Evolutionary conservation across 2,329 filamentous ascomycete genomes (phyloP).

Genomic region (Aspergillus hortae): DNA sequence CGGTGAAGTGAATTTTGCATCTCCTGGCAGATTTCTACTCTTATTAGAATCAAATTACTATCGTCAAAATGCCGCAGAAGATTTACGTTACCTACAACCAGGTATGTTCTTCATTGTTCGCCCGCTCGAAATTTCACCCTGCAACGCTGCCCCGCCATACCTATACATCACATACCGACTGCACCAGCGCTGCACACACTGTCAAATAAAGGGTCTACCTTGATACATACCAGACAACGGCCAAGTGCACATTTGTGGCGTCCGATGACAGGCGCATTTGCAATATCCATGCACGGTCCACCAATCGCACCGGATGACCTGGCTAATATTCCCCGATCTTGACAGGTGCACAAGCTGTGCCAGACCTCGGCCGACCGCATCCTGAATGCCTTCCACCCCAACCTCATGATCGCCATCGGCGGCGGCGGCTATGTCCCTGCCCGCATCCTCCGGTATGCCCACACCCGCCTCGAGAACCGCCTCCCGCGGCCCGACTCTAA

Average conservation of each 20-base stretch:
- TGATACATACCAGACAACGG: not conserved
- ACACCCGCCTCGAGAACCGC: not conserved
- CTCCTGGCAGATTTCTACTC: not conserved
- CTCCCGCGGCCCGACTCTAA: not conserved
- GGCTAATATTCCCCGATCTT: not conserved
- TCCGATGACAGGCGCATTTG: not conserved
- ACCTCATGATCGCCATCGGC: constrained; percentile 97
- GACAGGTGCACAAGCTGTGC: constrained; percentile 94
- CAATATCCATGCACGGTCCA: not conserved
- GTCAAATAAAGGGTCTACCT: too few relatives aligned
- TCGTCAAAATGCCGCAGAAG: constrained; percentile 70
- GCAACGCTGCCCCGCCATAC: not conserved
- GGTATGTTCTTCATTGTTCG: constrained; percentile 50
- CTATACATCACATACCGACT: constrained; percentile 3
- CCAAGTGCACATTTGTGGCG: not conserved
- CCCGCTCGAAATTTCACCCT: not conserved
- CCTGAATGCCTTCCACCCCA: constrained; percentile 80
- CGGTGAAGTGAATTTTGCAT: not conserved
- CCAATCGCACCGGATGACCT: not conserved
- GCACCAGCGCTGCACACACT: not conserved
- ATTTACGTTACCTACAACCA: constrained; percentile 90
- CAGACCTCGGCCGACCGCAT: constrained; percentile 78
- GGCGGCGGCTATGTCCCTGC: constrained; percentile 96
- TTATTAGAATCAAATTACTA: not conserved
- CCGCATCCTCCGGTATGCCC: constrained; percentile 73